These are phyloP conservation scores for Yamadazyma sp. DNA, from an alignment of 805 yeast genomes.

Conservation along the genomic window DNA sequence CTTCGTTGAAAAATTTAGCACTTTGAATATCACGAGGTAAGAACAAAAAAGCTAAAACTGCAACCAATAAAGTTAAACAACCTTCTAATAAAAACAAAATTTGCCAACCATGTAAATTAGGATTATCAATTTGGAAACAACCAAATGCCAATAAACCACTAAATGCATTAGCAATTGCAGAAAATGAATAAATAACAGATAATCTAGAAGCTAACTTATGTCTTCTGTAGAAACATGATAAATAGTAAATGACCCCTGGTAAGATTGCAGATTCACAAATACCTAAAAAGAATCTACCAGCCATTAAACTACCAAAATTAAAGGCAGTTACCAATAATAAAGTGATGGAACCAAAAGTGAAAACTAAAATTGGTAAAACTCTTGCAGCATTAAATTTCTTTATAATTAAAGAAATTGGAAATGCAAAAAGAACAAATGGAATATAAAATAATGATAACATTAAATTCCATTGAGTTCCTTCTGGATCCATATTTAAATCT, in stretches of 20 bases:
- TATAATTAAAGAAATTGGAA: slow-evolving; percentile 41
- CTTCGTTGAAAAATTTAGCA: slow-evolving; percentile 37
- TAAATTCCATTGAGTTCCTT: slow-evolving; percentile 42
- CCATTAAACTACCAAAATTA: slow-evolving; percentile 33
- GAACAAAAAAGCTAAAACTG: slow-evolving; percentile 28
- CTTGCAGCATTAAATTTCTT: slow-evolving; percentile 42
- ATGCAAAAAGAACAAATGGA: slow-evolving; percentile 44
- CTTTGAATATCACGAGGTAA: slow-evolving; percentile 36
- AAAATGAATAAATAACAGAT: slow-evolving; percentile 35
- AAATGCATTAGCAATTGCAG: slow-evolving; percentile 33
- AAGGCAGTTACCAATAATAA: slow-evolving; percentile 33
- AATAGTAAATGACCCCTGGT: slow-evolving; percentile 37
- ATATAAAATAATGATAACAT: slow-evolving; percentile 44
- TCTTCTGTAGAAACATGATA: slow-evolving; percentile 36
- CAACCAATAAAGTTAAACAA: slow-evolving; percentile 31
- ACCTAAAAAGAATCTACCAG: slow-evolving; percentile 38
- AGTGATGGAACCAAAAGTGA: slow-evolving; percentile 43
- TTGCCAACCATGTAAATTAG: slow-evolving; percentile 45
- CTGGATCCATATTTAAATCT: slow-evolving; percentile 33
- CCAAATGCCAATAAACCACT: slow-evolving; percentile 34
- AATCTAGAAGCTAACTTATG: slow-evolving; percentile 34
- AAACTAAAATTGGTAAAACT: slow-evolving; percentile 43
- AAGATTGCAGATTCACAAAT: slow-evolving; percentile 35
- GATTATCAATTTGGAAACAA: slow-evolving; percentile 36
- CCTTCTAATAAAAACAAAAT: slow-evolving; percentile 48